Evolutionary conservation across 257 asterid species (phyloP).

Genomic region (Lantana camara): DNA sequence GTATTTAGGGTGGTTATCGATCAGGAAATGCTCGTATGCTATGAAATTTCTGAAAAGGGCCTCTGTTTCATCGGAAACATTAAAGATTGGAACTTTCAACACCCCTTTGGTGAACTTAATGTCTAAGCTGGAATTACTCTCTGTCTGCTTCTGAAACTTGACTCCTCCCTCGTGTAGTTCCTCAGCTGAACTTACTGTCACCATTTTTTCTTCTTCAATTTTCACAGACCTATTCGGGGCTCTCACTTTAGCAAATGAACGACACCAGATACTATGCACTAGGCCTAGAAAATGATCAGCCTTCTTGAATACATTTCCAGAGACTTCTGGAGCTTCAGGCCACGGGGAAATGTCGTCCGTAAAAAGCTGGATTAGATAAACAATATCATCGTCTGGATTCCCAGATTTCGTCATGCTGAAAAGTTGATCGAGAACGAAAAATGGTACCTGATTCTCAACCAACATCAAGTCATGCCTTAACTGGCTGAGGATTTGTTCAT

Average conservation of each 20-base stretch:
- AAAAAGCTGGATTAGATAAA: too few relatives aligned
- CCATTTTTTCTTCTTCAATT: conserved; percentile 6
- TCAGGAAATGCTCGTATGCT: conserved; percentile 31
- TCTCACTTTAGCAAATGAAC: conserved; percentile 16
- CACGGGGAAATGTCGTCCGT: conserved; percentile 32
- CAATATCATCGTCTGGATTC: too few relatives aligned
- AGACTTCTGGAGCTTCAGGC: conserved; percentile 17
- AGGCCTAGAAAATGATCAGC: conserved; percentile 38
- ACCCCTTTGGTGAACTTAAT: conserved; percentile 36
- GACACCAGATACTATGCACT: conserved; percentile 31
- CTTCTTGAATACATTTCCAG: neutral
- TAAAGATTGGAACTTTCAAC: conserved; percentile 31
- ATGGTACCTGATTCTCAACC: conserved; percentile 53
- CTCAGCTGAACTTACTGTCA: conserved; percentile 29
- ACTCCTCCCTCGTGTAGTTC: conserved; percentile 36
- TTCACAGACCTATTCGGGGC: neutral
- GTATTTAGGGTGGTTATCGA: too few relatives aligned
- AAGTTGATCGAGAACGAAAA: too few relatives aligned
- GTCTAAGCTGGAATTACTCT: conserved; percentile 20
- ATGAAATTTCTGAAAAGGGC: conserved; percentile 36
- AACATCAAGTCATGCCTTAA: conserved; percentile 40
- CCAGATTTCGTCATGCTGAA: too few relatives aligned
- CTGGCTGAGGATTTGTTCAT: conserved; percentile 22
- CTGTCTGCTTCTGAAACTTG: conserved; percentile 7
- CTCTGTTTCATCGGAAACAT: conserved; percentile 37